phyloP scores from a whole-genome alignment of 192 early-diverging fungal genomes.

The Obelidium mucronatum region DNA sequence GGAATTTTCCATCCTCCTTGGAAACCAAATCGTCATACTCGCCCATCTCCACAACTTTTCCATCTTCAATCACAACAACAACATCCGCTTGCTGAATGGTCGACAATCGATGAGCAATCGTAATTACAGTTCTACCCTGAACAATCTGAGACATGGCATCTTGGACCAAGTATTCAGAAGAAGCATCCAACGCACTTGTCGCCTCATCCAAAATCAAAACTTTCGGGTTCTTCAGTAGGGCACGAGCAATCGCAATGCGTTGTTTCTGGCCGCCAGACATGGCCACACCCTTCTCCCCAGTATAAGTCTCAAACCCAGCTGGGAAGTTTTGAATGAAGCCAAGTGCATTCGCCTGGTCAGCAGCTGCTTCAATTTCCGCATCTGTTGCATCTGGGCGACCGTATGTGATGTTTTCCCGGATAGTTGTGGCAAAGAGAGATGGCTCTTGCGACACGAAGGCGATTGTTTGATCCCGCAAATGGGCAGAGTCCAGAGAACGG shows the following conservation, averaged over 20 bases:
- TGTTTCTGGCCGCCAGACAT: conserved; percentile 88
- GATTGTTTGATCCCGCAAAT: conserved; percentile 28
- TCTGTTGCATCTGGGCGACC: conserved; percentile 64
- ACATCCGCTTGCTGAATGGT: conserved; percentile 74
- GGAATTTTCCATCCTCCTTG: conserved; percentile 32
- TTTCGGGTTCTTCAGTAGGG: conserved; percentile 54
- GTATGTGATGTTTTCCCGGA: conserved; percentile 90
- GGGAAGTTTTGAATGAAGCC: conserved; percentile 76
- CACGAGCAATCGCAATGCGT: conserved; percentile 87
- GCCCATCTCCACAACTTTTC: conserved; percentile 59
- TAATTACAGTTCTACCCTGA: conserved; percentile 65
- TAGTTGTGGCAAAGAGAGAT: conserved; percentile 89
- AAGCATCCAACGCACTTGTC: conserved; percentile 75
- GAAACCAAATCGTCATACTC: conserved; percentile 63
- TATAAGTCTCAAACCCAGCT: conserved; percentile 52
- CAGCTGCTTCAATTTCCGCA: conserved; percentile 66
- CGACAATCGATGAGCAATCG: conserved; percentile 77
- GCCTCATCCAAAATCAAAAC: conserved; percentile 88
- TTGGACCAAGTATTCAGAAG: conserved; percentile 69
- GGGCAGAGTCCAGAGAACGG: conserved; percentile 17
- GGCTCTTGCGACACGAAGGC: conserved; percentile 60
- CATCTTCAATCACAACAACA: conserved; percentile 58
- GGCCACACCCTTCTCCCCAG: conserved; percentile 58
- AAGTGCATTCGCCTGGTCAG: conserved; percentile 74
- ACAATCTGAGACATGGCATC: conserved; percentile 62